Evolutionary conservation across 306 rosid genomes (phyloP), one percentile per base, ranked within the genome.

Genomic region (Malus asiatica): DNA sequence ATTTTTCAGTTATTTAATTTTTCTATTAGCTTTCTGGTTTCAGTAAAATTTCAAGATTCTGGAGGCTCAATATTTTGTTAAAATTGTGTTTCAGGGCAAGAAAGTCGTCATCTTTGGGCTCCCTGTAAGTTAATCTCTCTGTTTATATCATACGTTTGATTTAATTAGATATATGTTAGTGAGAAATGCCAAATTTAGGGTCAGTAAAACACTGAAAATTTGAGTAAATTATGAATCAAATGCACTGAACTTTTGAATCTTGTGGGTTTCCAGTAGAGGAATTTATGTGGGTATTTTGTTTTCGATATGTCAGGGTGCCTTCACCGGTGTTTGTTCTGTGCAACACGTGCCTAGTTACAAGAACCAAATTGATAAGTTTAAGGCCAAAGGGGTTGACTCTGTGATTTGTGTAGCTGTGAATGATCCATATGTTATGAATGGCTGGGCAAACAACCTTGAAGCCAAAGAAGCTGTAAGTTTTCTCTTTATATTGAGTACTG

Each of bases 41-140:
- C 2, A 19, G 20, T 75, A 1, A 27, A 13, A 4, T 62, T 62
- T 44, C 77, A 25, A 29, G 48, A 30, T 65, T 2, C 35, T 52
- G 18, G 27, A 18, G 4, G 2, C 52, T 66, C 65, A 65, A 51
- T 20, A 33, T 27, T 51, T 22, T 70, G 19, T 15, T 42, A 20
- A 1, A 20, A 16, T 15, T 71, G 27, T 83, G 74, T 77, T 81
- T 66, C 93, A 95, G 97, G 96, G 78, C 70, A 95, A 89, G 85
- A 92, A 87, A 80, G 89, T 95, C 67, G 93, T 95, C 79, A 88
- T 95, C 84, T 95, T 95, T 77, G 97, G 98, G 10, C 98, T 95
- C 66, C 98, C 98, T 5, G 97, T 95, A 88, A 92, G 96, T 88
- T 67, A 13, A 45, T 14, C 38, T 45, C 51, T 8, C 14, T 32